Conservation (phyloP, 2,329 filamentous ascomycete species). For the Drechmeria coniospora region DNA sequence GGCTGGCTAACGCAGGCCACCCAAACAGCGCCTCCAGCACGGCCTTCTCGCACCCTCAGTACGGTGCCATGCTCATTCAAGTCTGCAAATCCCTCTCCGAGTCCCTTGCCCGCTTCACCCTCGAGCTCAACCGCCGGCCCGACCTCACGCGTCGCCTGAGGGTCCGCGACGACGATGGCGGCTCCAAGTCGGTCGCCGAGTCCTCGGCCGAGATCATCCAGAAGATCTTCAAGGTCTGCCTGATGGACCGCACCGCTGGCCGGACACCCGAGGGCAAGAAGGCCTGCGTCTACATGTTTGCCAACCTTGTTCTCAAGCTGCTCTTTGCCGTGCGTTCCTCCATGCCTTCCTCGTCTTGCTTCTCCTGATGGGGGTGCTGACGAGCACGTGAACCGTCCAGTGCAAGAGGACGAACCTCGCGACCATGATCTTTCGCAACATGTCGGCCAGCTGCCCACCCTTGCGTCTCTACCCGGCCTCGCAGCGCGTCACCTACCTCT, state of each 20-base stretch:
- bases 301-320: slow-evolving; percentile 78
- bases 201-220: slow-evolving; percentile 79
- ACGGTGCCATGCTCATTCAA: slow-evolving; percentile 68
- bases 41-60: slow-evolving; percentile 62
- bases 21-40: slow-evolving; percentile 57
- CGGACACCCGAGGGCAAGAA: slow-evolving; percentile 69
- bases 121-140: slow-evolving; percentile 67
- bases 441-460: slow-evolving; percentile 68
- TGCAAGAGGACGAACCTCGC: slow-evolving; percentile 72
- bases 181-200: slow-evolving; percentile 68
- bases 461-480: slow-evolving; percentile 68
- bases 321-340: slow-evolving; percentile 55
- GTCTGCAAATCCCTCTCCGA: slow-evolving; percentile 72
- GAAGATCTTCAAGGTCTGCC: slow-evolving; percentile 77
- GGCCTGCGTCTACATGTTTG: slow-evolving; percentile 77
- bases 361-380: slow-evolving; percentile 3
- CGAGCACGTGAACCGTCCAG: slow-evolving; percentile 18
- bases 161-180: slow-evolving; percentile 43
- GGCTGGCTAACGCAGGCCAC: not conserved
- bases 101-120: slow-evolving; percentile 66
- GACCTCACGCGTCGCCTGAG: slow-evolving; percentile 57
- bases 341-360: not conserved
- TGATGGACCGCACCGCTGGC: slow-evolving; percentile 62
- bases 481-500: slow-evolving; percentile 83
- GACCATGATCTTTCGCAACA: slow-evolving; percentile 79